Percentiles rank a stretch among this genome's conserved stretches.
Conservation (phyloP, 192 early-diverging fungal genomes). For the Radiomyces spectabilis region DNA sequence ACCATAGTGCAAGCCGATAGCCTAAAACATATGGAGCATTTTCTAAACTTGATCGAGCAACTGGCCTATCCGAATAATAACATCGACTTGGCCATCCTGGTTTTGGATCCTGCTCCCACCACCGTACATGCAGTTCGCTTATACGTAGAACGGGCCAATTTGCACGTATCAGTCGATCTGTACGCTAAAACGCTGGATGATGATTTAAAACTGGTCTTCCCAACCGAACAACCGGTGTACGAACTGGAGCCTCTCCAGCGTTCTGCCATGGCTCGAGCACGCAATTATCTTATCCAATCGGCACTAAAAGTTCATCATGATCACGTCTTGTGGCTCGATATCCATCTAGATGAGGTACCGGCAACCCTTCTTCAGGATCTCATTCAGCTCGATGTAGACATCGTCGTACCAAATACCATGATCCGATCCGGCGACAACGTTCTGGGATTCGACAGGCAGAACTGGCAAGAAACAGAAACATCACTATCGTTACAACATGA, state of each 20-base stretch:
- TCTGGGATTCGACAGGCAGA: conserved; percentile 41
- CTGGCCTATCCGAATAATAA: no score
- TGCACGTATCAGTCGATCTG: neutral
- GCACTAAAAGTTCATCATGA: conserved; percentile 22
- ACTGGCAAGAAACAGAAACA: conserved; percentile 50
- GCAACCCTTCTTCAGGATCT: conserved; percentile 40
- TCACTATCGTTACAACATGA: conserved; percentile 28
- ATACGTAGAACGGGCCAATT: neutral
- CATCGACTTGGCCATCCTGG: neutral
- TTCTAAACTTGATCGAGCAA: no score
- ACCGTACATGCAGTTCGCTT: neutral
- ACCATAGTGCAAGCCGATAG: no score
- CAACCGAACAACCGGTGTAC: neutral
- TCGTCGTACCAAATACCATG: conserved; percentile 46
- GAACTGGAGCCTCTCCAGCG: conserved; percentile 5
- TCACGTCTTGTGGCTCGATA: conserved; percentile 61
- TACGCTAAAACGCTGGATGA: neutral
- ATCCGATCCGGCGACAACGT: conserved; percentile 5
- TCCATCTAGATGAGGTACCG: conserved; percentile 45
- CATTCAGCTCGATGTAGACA: conserved; percentile 47
- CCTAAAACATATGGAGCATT: no score
- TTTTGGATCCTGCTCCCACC: neutral
- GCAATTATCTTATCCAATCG: conserved; percentile 9
- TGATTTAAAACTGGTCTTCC: neutral
- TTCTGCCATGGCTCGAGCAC: conserved; percentile 1